phyloP scores from a whole-genome alignment of 192 early-diverging fungal species.

The Glomus cerebriforme region DNA sequence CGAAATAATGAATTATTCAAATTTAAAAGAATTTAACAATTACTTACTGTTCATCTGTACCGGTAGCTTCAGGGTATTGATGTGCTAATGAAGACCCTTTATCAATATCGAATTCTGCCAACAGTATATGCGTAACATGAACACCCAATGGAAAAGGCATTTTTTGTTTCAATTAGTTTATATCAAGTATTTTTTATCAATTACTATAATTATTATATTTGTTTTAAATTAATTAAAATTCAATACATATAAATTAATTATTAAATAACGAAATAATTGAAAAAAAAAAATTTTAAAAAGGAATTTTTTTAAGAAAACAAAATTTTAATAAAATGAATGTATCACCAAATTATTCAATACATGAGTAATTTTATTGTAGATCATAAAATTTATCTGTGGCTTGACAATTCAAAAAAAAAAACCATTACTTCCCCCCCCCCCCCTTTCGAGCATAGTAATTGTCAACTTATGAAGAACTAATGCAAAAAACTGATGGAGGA shows the following conservation, averaged over 20 bases:
- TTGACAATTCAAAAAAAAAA: slow-evolving; percentile 2
- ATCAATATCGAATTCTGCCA: slow-evolving; percentile 97
- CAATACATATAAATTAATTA: too few species aligned
- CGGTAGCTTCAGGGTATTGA: slow-evolving; percentile 84
- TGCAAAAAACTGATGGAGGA: background rate
- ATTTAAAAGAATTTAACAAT: background rate
- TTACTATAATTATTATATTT: too few species aligned
- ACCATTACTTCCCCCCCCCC: too few species aligned
- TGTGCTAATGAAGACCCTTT: slow-evolving; percentile 83
- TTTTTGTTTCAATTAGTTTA: too few species aligned
- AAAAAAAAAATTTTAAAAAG: too few species aligned
- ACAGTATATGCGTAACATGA: slow-evolving; percentile 82
- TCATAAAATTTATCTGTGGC: background rate
- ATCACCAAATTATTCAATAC: background rate
- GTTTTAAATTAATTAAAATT: too few species aligned
- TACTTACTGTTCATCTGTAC: slow-evolving; percentile 79
- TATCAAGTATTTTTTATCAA: too few species aligned
- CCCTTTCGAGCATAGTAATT: background rate
- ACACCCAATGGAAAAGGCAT: slow-evolving; percentile 25
- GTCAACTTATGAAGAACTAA: background rate
- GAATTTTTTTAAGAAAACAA: too few species aligned
- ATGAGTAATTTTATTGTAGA: background rate
- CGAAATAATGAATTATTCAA: background rate
- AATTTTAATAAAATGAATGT: background rate
- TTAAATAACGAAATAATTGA: too few species aligned